Evolutionary conservation across 352 stramenopile genomes (phyloP), one percentile per base, ranked within the genome.

Genomic region (Phytophthora pinifolia): DNA sequence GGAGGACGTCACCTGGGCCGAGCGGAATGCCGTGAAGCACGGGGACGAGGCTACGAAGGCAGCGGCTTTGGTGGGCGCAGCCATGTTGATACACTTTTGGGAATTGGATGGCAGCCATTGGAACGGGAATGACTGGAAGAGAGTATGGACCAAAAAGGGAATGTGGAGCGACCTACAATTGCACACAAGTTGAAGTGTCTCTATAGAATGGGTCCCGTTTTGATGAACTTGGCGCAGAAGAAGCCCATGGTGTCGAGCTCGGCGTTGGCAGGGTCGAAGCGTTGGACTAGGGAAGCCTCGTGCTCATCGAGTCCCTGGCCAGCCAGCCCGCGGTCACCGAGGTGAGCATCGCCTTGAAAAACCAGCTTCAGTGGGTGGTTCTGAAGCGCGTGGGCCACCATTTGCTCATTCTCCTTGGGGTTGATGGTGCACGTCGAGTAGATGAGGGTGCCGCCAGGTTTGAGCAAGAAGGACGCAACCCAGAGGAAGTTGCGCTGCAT

Each of bases 361-460:
- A 96, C 66, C 4, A 98, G 73, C 42, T 88, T 56, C 39, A 98
- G 60, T 6, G 86, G 79, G 61, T 96, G 96, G 12, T 89, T 79
- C 39, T 90, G 63, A 6, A 98, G 70, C 25, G 95, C 90, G 61
- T 96, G 85, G 2, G 64, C 65, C 25, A 98, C 91, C 77, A 98
- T 97, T 41, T 83, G 67, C 62, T 98, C 92, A 55, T 98, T 98
- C 62, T 98, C 94, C 31, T 74, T 69, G 2, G 86, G 75, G 59
- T 97, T 96, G 46, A 98, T 96, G 0, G 94, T 98, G 51, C 95
- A 98, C 13, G 95, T 98, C 27, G 85, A 97, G 65, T 98, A 98
- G 30, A 97, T 93, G 47, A 98, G 82, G 30, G 72, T 89, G 3
- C 94, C 96, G 32, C 92, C 91, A 36, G 72, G 69, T 58, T 98